Base-by-base conservation (phyloP, 1,284 basidiomycete genomes). In the Leccinum brunneo-olivaceum region DNA sequence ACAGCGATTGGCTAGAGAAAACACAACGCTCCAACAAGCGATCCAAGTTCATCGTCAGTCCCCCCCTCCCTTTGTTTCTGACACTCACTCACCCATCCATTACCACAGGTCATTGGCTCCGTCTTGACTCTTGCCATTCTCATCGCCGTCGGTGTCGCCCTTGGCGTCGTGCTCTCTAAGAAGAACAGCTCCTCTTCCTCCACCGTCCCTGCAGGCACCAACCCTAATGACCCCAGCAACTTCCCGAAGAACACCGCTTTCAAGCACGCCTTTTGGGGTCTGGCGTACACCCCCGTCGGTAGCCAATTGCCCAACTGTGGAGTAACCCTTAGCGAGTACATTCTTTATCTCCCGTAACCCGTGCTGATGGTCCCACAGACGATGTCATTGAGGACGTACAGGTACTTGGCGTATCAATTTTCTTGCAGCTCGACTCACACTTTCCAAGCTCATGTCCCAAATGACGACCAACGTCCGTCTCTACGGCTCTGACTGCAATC, bases 231-330 rank as follows among this genome's bases (percentile, higher is more conserved):
- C 63, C 81, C 84, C 2, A 80, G 73, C 60, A 66, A 71, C 25
- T 89, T 89, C 58, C 57, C 60, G 36, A 82, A 78, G 63, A 77
- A 90, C 62, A 39, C 70, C 5, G 63, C 69, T 8, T 65, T 90
- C 36, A 71, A 79, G 52, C 72, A 80, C 45, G 71, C 72, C 10
- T 85, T 85, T 67, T 90, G 71, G 55, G 85, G 77, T 24, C 56
- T 89, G n/a, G 83, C 84, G 0, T 90, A 89, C 62, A 83, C 81
- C 0, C 84, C 85, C 1, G 67, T 69, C 34, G 74, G 77, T 44
- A 67, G 70, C 5, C 71, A 75, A 48, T 56, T 72, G 25, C 76
- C 77, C 3, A 46, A 63, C 18, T 80, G 79, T 49, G 72, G 72
- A 15, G 74, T 66, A 39, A 68, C 61, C 2, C 62, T 74, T 4